Percentiles rank a stretch among this genome's conserved stretches.
Evolutionary conservation across 805 yeast species (phyloP).

Genomic region (Wickerhamiella vanderwaltii): DNA sequence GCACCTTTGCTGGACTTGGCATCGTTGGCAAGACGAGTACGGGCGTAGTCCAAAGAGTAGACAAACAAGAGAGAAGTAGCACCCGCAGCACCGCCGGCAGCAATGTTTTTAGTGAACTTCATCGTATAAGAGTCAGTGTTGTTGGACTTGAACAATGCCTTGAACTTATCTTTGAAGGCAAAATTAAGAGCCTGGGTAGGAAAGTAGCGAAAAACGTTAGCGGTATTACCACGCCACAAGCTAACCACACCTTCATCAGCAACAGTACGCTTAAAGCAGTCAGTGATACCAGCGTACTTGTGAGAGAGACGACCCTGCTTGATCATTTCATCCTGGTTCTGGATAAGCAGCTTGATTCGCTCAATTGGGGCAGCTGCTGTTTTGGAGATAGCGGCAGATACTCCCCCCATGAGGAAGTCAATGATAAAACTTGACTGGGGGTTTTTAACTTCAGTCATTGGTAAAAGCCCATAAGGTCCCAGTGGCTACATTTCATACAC

Average conservation of each 20-base stretch:
- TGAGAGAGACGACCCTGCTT: constrained; percentile 84
- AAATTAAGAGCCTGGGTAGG: constrained; percentile 95
- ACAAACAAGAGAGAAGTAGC: constrained; percentile 80
- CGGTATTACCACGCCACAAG: constrained; percentile 98
- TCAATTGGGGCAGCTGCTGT: constrained; percentile 93
- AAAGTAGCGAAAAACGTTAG: constrained; percentile 93
- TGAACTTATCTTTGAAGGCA: constrained; percentile 92
- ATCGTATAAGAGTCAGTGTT: constrained; percentile 74
- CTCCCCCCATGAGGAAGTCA: constrained; percentile 93
- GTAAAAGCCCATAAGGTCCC: not conserved
- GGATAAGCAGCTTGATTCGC: constrained; percentile 86
- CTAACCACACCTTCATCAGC: constrained; percentile 78
- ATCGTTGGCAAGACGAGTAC: constrained; percentile 95
- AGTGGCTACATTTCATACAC: no score
- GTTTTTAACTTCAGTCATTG: constrained; percentile 9
- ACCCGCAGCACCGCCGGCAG: constrained; percentile 96
- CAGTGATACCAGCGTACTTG: constrained; percentile 74
- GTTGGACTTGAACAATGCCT: constrained; percentile 84
- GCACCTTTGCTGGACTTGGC: constrained; percentile 58
- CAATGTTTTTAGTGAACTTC: constrained; percentile 91
- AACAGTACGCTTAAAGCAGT: constrained; percentile 85
- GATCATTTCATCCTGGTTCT: constrained; percentile 92
- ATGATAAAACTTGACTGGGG: constrained; percentile 24
- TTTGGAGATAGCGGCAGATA: constrained; percentile 91
- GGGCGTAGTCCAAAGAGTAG: constrained; percentile 89